Evolutionary conservation across 2,329 filamentous ascomycete genomes (phyloP).

Genomic region (Aspergillus ibericus): DNA sequence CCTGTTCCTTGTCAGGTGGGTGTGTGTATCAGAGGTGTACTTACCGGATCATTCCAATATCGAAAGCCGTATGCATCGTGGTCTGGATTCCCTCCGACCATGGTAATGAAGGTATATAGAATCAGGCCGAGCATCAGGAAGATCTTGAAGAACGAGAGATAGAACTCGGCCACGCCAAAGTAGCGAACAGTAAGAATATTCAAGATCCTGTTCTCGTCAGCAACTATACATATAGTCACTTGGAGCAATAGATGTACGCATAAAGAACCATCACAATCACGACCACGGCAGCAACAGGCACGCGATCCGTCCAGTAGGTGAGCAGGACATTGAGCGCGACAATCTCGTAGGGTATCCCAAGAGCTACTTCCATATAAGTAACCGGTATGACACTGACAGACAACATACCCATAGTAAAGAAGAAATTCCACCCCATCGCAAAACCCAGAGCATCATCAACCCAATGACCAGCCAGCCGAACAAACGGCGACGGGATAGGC

Average conservation of each 20-base stretch:
- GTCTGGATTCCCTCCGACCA: conserved; percentile 75
- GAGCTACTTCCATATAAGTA: conserved; percentile 9
- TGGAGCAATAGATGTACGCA: conserved; percentile 20
- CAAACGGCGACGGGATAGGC: conserved; percentile 28
- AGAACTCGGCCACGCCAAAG: conserved; percentile 51
- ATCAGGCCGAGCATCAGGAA: conserved; percentile 33
- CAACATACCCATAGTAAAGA: conserved; percentile 24
- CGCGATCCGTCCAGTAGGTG: conserved; percentile 40
- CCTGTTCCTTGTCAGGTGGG: conserved; percentile 11
- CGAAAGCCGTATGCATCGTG: conserved; percentile 70
- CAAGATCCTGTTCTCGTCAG: conserved; percentile 22
- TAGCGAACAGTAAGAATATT: conserved; percentile 46
- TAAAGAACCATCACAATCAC: conserved; percentile 42
- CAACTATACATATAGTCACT: background rate
- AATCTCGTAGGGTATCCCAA: conserved; percentile 39
- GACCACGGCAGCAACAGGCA: conserved; percentile 40
- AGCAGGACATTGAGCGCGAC: conserved; percentile 41
- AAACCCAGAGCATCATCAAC: conserved; percentile 32
- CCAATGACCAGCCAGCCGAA: conserved; percentile 28
- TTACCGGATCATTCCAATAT: conserved; percentile 58
- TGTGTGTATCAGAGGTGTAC: background rate
- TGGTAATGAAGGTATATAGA: conserved; percentile 67
- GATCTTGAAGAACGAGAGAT: conserved; percentile 46
- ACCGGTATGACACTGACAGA: background rate
- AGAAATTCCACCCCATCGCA: conserved; percentile 33